These are phyloP conservation scores for Mrakia frigida DNA, from an alignment of 768 basidiomycete genomes.

Conservation along the genomic window DNA sequence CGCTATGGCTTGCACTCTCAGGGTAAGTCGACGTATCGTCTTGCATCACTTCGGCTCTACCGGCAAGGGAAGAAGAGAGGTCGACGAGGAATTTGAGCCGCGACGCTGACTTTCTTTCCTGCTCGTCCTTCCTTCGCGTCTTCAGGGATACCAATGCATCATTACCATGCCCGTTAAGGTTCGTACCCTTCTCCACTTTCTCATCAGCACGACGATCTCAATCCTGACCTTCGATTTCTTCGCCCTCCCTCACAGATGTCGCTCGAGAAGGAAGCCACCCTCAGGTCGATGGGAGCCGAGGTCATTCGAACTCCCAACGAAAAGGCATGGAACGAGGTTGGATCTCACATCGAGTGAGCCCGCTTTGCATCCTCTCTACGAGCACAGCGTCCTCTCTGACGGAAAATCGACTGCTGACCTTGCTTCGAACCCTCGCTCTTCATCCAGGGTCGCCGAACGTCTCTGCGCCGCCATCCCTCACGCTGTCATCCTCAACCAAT, in stretches of 20 bases:
- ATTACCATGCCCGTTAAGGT: constrained; percentile 41
- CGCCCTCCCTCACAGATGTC: constrained; percentile 98
- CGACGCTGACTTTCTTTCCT: neutral
- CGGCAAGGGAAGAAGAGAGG: neutral
- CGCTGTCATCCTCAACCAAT: constrained; percentile 90
- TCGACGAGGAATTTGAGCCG: neutral
- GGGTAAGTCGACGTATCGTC: constrained; percentile 54
- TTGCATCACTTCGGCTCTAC: constrained; percentile 52
- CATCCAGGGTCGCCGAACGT: constrained; percentile 66
- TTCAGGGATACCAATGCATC: constrained; percentile 42
- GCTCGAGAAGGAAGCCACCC: constrained; percentile 85
- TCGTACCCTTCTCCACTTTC: neutral
- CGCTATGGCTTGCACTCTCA: constrained; percentile 87
- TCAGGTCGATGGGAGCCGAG: constrained; percentile 87
- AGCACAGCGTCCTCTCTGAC: constrained; percentile 44
- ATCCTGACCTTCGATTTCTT: constrained; percentile 43
- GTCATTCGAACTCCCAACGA: constrained; percentile 90
- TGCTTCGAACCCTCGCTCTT: neutral
- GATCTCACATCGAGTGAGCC: constrained; percentile 67
- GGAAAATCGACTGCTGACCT: neutral
- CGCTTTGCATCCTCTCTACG: constrained; percentile 53
- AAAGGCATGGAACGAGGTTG: constrained; percentile 69
- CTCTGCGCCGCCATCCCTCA: constrained; percentile 72
- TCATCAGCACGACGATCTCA: neutral
- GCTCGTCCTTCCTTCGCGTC: constrained; percentile 67